Conservation (phyloP, 179 eudicot genomes). For the Corrigiola litoralis region DNA sequence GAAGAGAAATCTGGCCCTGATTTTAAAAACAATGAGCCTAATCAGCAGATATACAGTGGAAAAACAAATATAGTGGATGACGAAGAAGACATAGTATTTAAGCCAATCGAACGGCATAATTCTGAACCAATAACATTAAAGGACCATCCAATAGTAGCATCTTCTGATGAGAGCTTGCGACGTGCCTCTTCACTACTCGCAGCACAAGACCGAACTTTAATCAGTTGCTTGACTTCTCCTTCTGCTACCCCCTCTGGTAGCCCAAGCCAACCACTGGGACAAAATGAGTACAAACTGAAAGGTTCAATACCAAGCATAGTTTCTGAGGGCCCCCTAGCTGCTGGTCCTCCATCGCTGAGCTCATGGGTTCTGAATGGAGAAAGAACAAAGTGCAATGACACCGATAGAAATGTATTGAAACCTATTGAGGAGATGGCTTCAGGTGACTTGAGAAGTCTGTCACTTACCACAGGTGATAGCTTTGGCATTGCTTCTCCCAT, state of each 20-base stretch:
- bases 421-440: constrained; percentile 58
- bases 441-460: constrained; percentile 30
- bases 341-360: constrained; percentile 87
- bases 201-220: constrained; percentile 39
- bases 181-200: constrained; percentile 64
- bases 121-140: constrained; percentile 54
- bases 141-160: constrained; percentile 14
- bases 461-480: constrained; percentile 27
- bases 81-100: constrained; percentile 88
- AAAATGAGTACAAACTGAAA: constrained; percentile 26
- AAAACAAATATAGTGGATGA: constrained; percentile 41
- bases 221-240: constrained; percentile 26
- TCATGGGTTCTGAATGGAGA: constrained; percentile 70
- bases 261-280: constrained; percentile 23
- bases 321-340: constrained; percentile 28
- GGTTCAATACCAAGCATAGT: constrained; percentile 15
- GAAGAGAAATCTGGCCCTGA: constrained; percentile 1
- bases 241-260: constrained; percentile 4
- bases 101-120: constrained; percentile 70
- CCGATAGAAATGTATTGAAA: constrained; percentile 35
- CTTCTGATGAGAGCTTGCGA: constrained; percentile 54
- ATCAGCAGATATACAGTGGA: not conserved
- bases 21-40: not conserved
- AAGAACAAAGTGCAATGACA: constrained; percentile 30
- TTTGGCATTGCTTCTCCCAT: not conserved